phyloP scores from a whole-genome alignment of 805 yeast genomes.

The Cyberlindnera petersonii region DNA sequence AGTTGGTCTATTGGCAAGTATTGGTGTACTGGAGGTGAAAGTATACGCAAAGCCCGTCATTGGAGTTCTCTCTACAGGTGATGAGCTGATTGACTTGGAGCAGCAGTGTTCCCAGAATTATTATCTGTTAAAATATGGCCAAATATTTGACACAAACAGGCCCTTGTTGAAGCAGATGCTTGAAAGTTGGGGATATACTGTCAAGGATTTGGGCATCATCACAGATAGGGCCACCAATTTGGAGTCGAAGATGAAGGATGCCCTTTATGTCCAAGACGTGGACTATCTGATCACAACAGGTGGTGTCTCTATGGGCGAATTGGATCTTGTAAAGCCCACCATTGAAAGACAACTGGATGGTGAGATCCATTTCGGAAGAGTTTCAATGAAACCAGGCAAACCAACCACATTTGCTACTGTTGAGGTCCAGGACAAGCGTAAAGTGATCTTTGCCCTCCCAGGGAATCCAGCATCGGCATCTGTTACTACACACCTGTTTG shows the following conservation, averaged over 20 bases:
- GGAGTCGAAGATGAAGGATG: constrained; percentile 21
- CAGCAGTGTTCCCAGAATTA: constrained; percentile 1
- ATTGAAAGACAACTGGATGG: constrained; percentile 41
- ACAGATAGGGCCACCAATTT: constrained; percentile 35
- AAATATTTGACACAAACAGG: constrained; percentile 47
- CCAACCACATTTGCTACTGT: constrained; percentile 54
- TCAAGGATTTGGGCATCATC: constrained; percentile 48
- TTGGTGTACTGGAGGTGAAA: constrained; percentile 37
- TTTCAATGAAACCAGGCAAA: constrained; percentile 57
- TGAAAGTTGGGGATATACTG: constrained; percentile 34
- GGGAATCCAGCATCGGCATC: constrained; percentile 56
- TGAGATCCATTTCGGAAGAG: constrained; percentile 48
- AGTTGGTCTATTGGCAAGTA: constrained; percentile 44
- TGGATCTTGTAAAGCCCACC: constrained; percentile 47
- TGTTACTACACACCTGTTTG: constrained; percentile 46
- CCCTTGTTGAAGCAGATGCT: constrained; percentile 41
- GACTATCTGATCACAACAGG: constrained; percentile 51
- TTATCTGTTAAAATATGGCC: constrained; percentile 33
- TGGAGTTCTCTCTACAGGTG: constrained; percentile 50
- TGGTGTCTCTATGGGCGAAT: constrained; percentile 59
- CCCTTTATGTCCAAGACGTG: constrained; percentile 25
- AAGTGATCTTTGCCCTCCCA: constrained; percentile 46
- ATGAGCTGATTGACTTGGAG: constrained; percentile 40
- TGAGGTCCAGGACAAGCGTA: constrained; percentile 19
- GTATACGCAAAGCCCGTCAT: constrained; percentile 41